Percentiles rank a stretch among this genome's conserved stretches.
Conservation (phyloP, 2,329 filamentous ascomycete species). For the Neonectria neomacrospora region DNA sequence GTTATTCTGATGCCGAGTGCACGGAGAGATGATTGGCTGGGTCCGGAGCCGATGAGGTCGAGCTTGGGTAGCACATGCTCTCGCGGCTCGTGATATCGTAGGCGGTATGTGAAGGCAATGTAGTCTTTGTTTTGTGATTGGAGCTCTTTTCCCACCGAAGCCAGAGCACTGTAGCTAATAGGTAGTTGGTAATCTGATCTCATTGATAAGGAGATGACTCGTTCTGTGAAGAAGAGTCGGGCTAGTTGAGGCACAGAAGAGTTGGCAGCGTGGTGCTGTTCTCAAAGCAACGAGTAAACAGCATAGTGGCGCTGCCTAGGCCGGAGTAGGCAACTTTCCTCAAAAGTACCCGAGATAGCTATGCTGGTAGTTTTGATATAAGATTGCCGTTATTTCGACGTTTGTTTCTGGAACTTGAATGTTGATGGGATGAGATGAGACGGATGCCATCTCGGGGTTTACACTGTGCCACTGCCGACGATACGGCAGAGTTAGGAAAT, state of each 20-base stretch:
- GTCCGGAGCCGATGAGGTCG: neutral
- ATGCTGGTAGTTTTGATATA: neutral
- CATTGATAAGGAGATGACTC: neutral
- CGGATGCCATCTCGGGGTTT: constrained; percentile 6
- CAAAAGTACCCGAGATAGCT: constrained; percentile 18
- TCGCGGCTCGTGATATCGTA: neutral
- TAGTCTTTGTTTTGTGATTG: neutral
- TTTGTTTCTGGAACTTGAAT: constrained; percentile 25
- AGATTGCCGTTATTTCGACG: constrained; percentile 6
- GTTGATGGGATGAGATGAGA: constrained; percentile 22
- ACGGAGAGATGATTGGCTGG: neutral
- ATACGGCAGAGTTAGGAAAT: neutral
- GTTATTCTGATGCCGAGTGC: neutral
- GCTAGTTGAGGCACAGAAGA: neutral
- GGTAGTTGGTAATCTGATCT: neutral
- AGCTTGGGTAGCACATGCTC: neutral
- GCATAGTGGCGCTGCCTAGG: neutral
- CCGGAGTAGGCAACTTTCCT: neutral
- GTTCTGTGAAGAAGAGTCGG: neutral
- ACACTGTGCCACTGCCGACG: constrained; percentile 1
- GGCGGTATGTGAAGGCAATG: neutral
- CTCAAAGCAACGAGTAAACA: neutral
- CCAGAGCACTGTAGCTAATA: neutral
- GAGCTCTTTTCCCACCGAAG: neutral
- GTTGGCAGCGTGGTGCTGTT: neutral